phyloP scores from a whole-genome alignment of 2,329 filamentous ascomycete species.

The Metarhizium humberi region DNA sequence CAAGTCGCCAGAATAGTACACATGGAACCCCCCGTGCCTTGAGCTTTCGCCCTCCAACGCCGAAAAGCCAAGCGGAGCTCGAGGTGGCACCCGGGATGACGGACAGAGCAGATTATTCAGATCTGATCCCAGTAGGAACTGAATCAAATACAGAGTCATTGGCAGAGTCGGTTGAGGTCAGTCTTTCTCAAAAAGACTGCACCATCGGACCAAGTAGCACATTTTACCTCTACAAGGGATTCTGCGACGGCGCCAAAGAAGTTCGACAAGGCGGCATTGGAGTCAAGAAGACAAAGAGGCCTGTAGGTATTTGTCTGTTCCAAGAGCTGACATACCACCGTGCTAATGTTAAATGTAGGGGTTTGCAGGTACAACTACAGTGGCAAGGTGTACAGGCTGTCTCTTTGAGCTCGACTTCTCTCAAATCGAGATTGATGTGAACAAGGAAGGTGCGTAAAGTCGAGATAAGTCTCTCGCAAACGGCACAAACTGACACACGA shows the following conservation, averaged over 20 bases:
- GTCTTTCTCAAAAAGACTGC: slow-evolving; percentile 21
- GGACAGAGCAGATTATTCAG: slow-evolving; percentile 7
- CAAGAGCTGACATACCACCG: background rate
- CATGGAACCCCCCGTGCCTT: background rate
- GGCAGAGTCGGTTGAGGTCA: background rate
- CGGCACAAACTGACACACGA: no score
- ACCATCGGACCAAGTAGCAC: slow-evolving; percentile 36
- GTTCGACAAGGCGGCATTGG: slow-evolving; percentile 38
- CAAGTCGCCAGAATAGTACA: background rate
- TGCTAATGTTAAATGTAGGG: slow-evolving; percentile 20
- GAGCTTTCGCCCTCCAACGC: background rate
- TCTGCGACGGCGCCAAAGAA: slow-evolving; percentile 45
- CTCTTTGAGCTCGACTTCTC: slow-evolving; percentile 44
- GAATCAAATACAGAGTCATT: background rate
- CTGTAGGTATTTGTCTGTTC: slow-evolving; percentile 23
- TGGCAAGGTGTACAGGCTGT: slow-evolving; percentile 44
- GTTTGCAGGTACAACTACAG: slow-evolving; percentile 28
- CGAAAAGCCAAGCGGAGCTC: background rate
- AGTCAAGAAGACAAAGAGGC: slow-evolving; percentile 40
- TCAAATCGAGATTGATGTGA: slow-evolving; percentile 41
- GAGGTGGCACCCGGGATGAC: slow-evolving; percentile 1
- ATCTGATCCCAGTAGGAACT: slow-evolving; percentile 14
- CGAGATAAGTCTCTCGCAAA: background rate
- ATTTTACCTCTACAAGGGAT: slow-evolving; percentile 43
- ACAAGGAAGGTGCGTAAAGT: slow-evolving; percentile 34